These are phyloP conservation scores for Nigrospora oryzae DNA, from an alignment of 2,329 filamentous ascomycete species.

Conservation along the genomic window DNA sequence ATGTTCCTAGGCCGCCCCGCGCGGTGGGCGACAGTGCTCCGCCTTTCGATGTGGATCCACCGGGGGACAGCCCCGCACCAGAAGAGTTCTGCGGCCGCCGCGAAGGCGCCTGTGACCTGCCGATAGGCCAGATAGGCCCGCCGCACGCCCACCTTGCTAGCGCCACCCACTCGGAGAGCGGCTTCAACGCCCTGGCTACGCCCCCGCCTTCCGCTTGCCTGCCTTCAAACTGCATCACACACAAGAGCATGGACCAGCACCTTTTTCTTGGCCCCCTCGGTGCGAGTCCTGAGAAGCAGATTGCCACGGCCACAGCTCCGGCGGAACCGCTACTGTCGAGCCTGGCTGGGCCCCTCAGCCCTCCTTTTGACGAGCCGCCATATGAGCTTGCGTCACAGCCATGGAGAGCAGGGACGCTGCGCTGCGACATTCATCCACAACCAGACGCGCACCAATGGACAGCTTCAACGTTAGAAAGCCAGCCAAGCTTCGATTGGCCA, in stretches of 20 bases:
- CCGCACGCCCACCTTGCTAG: constrained; percentile 8
- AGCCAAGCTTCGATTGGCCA: neutral
- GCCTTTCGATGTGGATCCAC: constrained; percentile 41
- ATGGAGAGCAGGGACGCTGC: no score
- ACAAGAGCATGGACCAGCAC: constrained; percentile 25
- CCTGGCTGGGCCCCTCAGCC: constrained; percentile 9
- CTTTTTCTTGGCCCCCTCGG: constrained; percentile 27
- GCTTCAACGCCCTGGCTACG: constrained; percentile 45
- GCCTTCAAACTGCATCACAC: constrained; percentile 32
- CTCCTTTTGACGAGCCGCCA: no score
- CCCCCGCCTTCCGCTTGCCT: constrained; percentile 47
- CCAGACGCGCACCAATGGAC: constrained; percentile 2
- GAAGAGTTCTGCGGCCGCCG: constrained; percentile 46
- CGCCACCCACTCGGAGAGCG: constrained; percentile 38
- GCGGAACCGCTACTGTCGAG: constrained; percentile 19
- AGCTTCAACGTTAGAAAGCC: constrained; percentile 3
- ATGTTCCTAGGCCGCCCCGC: constrained; percentile 23
- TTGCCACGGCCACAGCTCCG: constrained; percentile 5
- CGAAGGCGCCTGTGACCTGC: constrained; percentile 29
- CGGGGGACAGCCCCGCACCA: constrained; percentile 42
- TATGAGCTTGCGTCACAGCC: no score
- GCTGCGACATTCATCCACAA: no score
- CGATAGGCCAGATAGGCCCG: constrained; percentile 10
- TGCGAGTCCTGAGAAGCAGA: constrained; percentile 18
- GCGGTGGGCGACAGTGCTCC: constrained; percentile 37